These are phyloP conservation scores for Sugiyamaella boreocaroliniensis DNA, from an alignment of 805 yeast species.

Conservation along the genomic window DNA sequence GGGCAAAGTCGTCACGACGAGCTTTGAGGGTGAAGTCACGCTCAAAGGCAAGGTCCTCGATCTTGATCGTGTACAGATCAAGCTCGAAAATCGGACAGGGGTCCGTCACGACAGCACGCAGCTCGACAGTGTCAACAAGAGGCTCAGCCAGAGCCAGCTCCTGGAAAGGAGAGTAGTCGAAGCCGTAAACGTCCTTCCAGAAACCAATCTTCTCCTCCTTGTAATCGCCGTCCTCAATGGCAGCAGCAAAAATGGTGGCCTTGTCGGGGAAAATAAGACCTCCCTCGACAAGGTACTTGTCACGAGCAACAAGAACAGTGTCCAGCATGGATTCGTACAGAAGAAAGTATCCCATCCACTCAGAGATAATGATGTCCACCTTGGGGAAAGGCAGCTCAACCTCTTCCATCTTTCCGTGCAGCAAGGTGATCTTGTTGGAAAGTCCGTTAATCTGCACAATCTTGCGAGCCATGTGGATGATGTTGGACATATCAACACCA, in stretches of 20 bases:
- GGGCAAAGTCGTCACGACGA: slow-evolving; percentile 71
- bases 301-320: slow-evolving; percentile 91
- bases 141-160: slow-evolving; percentile 88
- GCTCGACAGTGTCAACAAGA: slow-evolving; percentile 88
- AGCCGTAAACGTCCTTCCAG: slow-evolving; percentile 97
- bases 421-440: slow-evolving; percentile 74
- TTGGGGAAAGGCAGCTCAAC: slow-evolving; percentile 71
- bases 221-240: slow-evolving; percentile 88
- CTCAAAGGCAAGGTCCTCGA: slow-evolving; percentile 74
- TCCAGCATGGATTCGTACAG: slow-evolving; percentile 97
- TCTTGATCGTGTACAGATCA: slow-evolving; percentile 82
- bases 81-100: slow-evolving; percentile 66
- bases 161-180: slow-evolving; percentile 88
- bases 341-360: slow-evolving; percentile 99
- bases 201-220: slow-evolving; percentile 84
- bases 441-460: slow-evolving; percentile 80
- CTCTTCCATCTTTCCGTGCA: slow-evolving; percentile 93
- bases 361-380: slow-evolving; percentile 93
- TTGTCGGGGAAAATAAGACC: slow-evolving; percentile 95
- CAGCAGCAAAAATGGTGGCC: slow-evolving; percentile 82
- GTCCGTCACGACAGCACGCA: slow-evolving; percentile 66
- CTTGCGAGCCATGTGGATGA: slow-evolving; percentile 92
- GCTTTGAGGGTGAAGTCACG: slow-evolving; percentile 65
- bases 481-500: slow-evolving; percentile 95
- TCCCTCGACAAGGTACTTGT: slow-evolving; percentile 65